Percentiles rank a stretch among this genome's conserved stretches.
Evolutionary conservation across 495 filamentous ascomycete species (phyloP).

Genomic region (Trichoderma virens): DNA sequence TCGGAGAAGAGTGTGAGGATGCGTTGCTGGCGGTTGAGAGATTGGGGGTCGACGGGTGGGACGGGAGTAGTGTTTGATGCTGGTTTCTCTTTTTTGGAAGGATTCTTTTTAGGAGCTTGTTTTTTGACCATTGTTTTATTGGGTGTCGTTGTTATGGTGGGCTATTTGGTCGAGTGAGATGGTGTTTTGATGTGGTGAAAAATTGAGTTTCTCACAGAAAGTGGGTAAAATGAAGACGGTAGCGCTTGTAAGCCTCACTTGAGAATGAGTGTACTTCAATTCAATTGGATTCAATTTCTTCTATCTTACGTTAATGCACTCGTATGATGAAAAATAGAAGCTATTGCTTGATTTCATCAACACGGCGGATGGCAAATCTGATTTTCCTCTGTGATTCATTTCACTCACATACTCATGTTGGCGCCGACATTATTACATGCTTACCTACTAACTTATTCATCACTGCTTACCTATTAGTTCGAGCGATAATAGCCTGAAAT

Average conservation of each 20-base stretch:
- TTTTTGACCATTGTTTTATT: slow-evolving; percentile 12
- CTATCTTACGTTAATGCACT: no score
- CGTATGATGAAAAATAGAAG: no score
- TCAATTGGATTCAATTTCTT: no score
- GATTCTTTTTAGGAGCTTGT: neutral
- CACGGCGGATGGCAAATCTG: no score
- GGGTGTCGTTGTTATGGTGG: neutral
- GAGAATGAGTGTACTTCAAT: no score
- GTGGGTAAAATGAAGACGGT: neutral
- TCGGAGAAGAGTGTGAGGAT: slow-evolving; percentile 70
- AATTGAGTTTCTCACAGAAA: neutral
- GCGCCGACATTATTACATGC: no score
- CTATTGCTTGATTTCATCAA: no score
- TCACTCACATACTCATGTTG: no score
- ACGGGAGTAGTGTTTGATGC: slow-evolving; percentile 82
- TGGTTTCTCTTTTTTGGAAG: slow-evolving; percentile 47
- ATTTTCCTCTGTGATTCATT: no score
- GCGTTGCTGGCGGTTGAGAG: slow-evolving; percentile 53
- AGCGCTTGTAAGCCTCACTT: neutral
- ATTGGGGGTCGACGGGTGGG: slow-evolving; percentile 37
- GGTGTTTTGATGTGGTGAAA: neutral
- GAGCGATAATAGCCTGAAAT: slow-evolving; percentile 4
- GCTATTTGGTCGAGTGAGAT: neutral
- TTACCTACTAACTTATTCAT: no score
- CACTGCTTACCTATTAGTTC: no score